Evolutionary conservation across 495 filamentous ascomycete species (phyloP), one percentile per base, ranked within the genome.

Genomic region (Schizothecium vesticola): DNA sequence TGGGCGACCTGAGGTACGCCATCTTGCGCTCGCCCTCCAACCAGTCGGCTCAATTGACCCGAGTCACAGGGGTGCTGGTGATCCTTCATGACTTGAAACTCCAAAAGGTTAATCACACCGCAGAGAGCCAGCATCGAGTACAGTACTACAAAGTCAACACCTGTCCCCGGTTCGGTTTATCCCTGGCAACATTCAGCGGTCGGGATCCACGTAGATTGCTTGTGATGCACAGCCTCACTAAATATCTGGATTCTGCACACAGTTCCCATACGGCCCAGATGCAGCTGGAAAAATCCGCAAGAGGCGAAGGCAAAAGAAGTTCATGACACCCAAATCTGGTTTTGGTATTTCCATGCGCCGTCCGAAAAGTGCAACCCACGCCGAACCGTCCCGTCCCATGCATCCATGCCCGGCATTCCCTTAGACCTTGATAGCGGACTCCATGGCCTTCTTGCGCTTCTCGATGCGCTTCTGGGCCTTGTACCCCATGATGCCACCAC

Each of bases 401-500:
- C 64, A 67, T 69, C 61, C 33, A 43, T 43, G 33, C 33, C 13
- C 68, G 57, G 59, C 26, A 61, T 70, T 51, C 21, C 61, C 66
- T 79, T 96, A 98, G 83, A 99, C 93, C 88, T 97, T 97, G 90
- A 98, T 91, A 74, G 94, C 92, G 68, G 79, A 80, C 81, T 97
- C 95, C 71, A 95, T 75, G 74, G 93, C 92, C 89, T 97, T 97
- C 85, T 92, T 88, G 87, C 93, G 93, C 92, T 97, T 98, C 85
- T 93, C 91, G 76, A 89, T 89, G 78, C 90, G 87, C 79, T 91
- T 93, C 77, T 92, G 88, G 77, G 96, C 94, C 91, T 99, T 99
- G 80, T 88, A 86, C 74, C 96, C 96, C 94, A 98, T 97, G 85
- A 98, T 97, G 84, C 96, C 96, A 88, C 96, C 96, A 86, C 96